phyloP scores from a whole-genome alignment of 1,284 basidiomycete species.

The Malassezia sympodialis region DNA sequence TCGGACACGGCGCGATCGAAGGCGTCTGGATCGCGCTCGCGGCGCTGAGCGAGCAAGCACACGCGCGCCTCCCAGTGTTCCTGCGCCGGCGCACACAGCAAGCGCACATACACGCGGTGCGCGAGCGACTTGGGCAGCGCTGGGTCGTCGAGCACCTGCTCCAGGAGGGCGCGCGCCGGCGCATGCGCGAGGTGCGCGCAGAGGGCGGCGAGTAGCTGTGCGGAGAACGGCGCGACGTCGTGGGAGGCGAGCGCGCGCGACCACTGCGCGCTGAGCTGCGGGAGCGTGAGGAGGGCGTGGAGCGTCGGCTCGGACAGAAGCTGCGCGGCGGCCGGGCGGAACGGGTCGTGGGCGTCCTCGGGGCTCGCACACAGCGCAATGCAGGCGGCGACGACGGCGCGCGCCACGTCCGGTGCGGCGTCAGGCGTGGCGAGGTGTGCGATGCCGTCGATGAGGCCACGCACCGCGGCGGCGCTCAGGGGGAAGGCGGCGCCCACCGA shows the following conservation, averaged over 20 bases:
- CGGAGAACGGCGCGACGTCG: conserved; percentile 26
- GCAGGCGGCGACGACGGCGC: conserved; percentile 27
- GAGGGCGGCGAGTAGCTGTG: conserved; percentile 24
- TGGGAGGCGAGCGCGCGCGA: conserved; percentile 17
- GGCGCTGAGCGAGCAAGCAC: conserved; percentile 22
- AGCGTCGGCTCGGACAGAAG: conserved; percentile 24
- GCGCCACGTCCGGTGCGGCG: conserved; percentile 16
- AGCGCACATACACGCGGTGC: conserved; percentile 16
- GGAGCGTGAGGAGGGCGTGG: conserved; percentile 18
- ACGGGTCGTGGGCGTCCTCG: conserved; percentile 14
- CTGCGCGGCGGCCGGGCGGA: conserved; percentile 16
- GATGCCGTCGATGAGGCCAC: conserved; percentile 24
- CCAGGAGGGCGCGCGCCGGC: conserved; percentile 20
- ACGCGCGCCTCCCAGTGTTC: conserved; percentile 22
- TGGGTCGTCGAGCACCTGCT: conserved; percentile 17
- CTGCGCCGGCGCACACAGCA: conserved; percentile 18
- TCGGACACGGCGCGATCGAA: conserved; percentile 28
- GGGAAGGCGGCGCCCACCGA: conserved; percentile 31
- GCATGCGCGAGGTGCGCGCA: conserved; percentile 17
- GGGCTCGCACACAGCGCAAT: conserved; percentile 30
- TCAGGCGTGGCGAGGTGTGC: conserved; percentile 15
- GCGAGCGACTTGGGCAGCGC: conserved; percentile 16
- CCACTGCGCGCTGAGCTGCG: conserved; percentile 17
- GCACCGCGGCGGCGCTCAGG: conserved; percentile 31
- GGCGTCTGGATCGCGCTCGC: conserved; percentile 21